Evolutionary conservation across 1,139 yeast genomes (phyloP).

Genomic region (Arxiozyma heterogenica): DNA sequence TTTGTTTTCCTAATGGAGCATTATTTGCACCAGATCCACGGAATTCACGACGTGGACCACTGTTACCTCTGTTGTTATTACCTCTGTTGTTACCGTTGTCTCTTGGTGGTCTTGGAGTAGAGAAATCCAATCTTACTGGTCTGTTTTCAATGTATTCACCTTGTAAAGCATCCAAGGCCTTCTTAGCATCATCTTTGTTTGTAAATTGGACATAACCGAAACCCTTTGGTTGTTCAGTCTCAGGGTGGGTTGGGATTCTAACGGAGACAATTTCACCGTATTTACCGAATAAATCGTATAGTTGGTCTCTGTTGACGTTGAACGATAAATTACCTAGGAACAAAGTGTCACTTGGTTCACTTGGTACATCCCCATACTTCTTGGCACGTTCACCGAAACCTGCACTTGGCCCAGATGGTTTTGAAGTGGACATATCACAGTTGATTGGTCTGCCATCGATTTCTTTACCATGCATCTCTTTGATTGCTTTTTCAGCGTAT

Average conservation of each 20-base stretch:
- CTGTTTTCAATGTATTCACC: conserved; percentile 88
- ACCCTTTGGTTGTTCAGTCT: conserved; percentile 97
- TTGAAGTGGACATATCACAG: conserved; percentile 82
- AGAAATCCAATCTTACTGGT: conserved; percentile 88
- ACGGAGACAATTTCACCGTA: conserved; percentile 79
- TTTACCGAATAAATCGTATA: conserved; percentile 63
- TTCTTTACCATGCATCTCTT: conserved; percentile 82
- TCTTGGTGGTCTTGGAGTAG: conserved; percentile 65
- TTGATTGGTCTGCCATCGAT: conserved; percentile 95
- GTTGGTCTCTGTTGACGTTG: conserved; percentile 70
- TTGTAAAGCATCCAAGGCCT: conserved; percentile 78
- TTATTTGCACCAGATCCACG: conserved; percentile 44
- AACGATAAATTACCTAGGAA: conserved; percentile 94
- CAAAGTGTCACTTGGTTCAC: conserved; percentile 88
- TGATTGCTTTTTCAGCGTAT: conserved; percentile 81
- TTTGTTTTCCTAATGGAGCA: conserved; percentile 38
- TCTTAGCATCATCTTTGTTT: conserved; percentile 79
- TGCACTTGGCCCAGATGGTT: conserved; percentile 47
- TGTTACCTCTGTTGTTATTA: conserved; percentile 33
- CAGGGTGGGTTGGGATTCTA: conserved; percentile 96
- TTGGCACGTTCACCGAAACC: conserved; percentile 63
- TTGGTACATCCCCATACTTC: conserved; percentile 80
- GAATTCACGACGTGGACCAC: conserved; percentile 34
- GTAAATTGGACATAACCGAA: conserved; percentile 94
- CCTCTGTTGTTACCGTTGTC: conserved; percentile 40